Evolutionary conservation across 1,284 basidiomycete genomes (phyloP).

Genomic region (Apiotrichum porosum): DNA sequence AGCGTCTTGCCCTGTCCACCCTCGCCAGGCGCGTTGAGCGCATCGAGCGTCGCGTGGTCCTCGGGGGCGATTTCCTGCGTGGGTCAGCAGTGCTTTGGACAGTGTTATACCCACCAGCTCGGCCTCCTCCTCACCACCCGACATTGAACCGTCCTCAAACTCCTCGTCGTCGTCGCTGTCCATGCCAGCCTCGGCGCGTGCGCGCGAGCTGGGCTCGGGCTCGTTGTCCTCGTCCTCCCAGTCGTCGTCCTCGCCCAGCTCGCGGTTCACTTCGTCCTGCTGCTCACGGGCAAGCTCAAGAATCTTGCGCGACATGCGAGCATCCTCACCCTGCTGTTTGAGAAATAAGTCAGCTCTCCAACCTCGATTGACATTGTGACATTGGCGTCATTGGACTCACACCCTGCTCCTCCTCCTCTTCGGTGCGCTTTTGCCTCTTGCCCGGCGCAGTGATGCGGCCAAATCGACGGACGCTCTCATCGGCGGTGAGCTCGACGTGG

Average conservation of each 20-base stretch:
- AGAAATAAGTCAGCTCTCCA: background rate
- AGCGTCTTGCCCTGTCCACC: conserved; percentile 65
- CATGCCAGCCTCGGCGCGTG: conserved; percentile 12
- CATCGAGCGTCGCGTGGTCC: conserved; percentile 78
- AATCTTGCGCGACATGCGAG: conserved; percentile 81
- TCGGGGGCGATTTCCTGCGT: conserved; percentile 78
- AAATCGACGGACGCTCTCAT: conserved; percentile 68
- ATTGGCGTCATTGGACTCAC: conserved; percentile 46
- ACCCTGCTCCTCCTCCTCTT: conserved; percentile 55
- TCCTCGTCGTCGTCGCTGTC: conserved; percentile 41
- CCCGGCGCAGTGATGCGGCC: conserved; percentile 66
- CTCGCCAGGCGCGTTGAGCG: conserved; percentile 50
- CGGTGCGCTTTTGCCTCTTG: conserved; percentile 57
- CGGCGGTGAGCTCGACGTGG: conserved; percentile 71
- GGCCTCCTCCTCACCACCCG: conserved; percentile 53
- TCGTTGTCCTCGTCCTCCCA: conserved; percentile 48
- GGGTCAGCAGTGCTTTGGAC: background rate
- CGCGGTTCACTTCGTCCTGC: conserved; percentile 78
- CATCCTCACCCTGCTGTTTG: conserved; percentile 71
- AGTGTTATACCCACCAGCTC: conserved; percentile 48
- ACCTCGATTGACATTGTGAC: background rate
- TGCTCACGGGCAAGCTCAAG: conserved; percentile 89
- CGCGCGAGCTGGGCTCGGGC: conserved; percentile 30
- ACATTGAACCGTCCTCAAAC: conserved; percentile 41
- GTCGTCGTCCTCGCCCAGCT: conserved; percentile 48